Evolutionary conservation across 441 rosid species (phyloP), one percentile per base, ranked within the genome.

Genomic region (Macaranga tanarius): DNA sequence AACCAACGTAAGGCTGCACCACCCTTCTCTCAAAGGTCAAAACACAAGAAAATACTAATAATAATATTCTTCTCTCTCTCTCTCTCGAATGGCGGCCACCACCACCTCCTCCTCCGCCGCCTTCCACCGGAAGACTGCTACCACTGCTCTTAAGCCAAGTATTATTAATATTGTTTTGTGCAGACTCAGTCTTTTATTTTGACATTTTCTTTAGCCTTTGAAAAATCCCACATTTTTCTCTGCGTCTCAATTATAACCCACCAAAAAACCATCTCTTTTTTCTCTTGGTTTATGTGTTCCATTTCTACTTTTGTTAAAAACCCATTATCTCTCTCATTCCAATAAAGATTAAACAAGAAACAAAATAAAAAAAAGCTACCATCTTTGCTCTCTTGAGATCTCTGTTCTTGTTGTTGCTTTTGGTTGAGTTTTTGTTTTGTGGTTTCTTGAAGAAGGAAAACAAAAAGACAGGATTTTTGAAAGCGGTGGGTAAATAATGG

Each of bases 11-110:
- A 31, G 38, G 38, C 38, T 31, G 38, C 4, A 31, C 38, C 38
- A 42, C 23, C 44, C 20, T 63, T 67, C 74, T 65, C 67, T 72
- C 74, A 75, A 72, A 31, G 38, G 38, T 31, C 38, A 31, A 31
- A 31, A 63, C 65, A 65, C 73, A 38, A 38, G 7, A 3, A 38
- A 38, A 38, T 38, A 38, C 3, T 2, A 42, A 42, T 9, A 7
- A 7, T 2, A 42, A 0, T 7, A 10, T 0, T 47, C 19, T 16
- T 59, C 73, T 79, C 78, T 62, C 74, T 40, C 71, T 78, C 76
- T 79, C 68, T 69, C n/a, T n/a, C n/a, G 5, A 78, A 85, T 84
- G 92, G 88, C 90, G 83, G 88, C 87, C 85, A 76, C 48, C 69
- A 63, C 67, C 56, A 61, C 9, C 45, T 5, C 38, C 38, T 31